Conservation (phyloP, 2,329 filamentous ascomycete species). For the Venturia oleaginea region DNA sequence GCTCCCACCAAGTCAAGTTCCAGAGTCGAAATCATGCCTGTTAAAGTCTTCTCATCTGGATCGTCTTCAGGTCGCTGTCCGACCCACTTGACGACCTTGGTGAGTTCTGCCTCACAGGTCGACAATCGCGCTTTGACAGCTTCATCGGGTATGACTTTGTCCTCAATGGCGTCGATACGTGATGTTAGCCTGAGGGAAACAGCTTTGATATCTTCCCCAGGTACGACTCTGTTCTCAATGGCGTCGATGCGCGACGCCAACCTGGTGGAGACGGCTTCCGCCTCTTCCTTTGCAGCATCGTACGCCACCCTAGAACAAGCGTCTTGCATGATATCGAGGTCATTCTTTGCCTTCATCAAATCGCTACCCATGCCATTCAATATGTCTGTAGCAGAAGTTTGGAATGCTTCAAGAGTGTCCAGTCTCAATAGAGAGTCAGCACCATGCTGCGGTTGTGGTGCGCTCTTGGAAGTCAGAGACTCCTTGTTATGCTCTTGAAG, state of each 20-base stretch:
- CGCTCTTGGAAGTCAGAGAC: not conserved
- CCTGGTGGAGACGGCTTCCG: not conserved
- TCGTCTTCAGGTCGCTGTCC: conserved; percentile 1
- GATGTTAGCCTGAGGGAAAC: not conserved
- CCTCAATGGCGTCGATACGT: not conserved
- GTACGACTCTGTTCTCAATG: not conserved
- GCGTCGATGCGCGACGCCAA: not conserved
- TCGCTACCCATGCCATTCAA: not conserved
- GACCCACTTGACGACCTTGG: conserved; percentile 1
- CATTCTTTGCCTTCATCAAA: not conserved
- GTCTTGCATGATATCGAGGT: not conserved
- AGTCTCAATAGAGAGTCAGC: not conserved
- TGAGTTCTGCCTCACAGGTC: not conserved
- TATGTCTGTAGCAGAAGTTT: not conserved
- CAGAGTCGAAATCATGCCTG: not conserved
- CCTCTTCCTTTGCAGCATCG: not conserved
- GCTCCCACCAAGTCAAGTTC: not conserved
- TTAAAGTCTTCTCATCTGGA: not conserved
- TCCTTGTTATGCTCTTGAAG: not conserved
- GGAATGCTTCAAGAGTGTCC: not conserved
- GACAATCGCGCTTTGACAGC: not conserved
- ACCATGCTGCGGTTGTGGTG: not conserved
- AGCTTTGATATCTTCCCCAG: not conserved
- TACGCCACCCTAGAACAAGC: not conserved
- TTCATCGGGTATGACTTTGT: not conserved